These are phyloP conservation scores for Postia placenta DNA, from an alignment of 768 basidiomycete genomes.

Conservation along the genomic window DNA sequence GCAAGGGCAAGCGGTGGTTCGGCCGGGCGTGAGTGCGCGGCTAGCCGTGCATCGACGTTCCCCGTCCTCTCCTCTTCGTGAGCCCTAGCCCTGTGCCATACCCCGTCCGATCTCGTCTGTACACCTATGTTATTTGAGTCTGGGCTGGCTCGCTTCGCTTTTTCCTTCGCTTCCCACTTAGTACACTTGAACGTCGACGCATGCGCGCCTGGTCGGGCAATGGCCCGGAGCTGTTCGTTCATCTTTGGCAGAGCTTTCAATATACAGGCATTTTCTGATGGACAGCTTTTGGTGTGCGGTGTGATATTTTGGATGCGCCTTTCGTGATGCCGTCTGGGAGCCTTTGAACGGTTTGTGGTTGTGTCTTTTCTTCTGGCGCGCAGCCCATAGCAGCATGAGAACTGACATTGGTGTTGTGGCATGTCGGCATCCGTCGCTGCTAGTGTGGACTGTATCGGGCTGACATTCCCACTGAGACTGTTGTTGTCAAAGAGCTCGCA, in stretches of 20 bases:
- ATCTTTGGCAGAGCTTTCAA: conserved; percentile 4
- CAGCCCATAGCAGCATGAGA: too few relatives aligned
- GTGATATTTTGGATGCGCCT: background rate
- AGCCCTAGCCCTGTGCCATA: background rate
- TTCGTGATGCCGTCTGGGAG: too few relatives aligned
- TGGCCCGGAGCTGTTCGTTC: background rate
- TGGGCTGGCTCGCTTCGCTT: conserved; percentile 4
- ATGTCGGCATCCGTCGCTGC: too few relatives aligned
- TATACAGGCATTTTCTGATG: conserved; percentile 4
- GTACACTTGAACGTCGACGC: conserved; percentile 4
- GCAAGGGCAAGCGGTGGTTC: conserved; percentile 2
- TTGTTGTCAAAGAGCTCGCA: too few relatives aligned
- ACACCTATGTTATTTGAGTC: conserved; percentile 1
- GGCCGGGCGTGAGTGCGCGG: background rate
- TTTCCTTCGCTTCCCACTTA: conserved; percentile 1
- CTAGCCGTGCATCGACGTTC: background rate
- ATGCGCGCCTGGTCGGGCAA: background rate
- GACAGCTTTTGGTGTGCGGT: background rate
- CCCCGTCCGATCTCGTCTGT: conserved; percentile 1
- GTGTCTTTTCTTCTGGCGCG: too few relatives aligned
- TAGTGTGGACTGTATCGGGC: too few relatives aligned
- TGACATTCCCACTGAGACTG: too few relatives aligned
- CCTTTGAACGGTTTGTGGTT: too few relatives aligned
- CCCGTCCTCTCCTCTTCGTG: background rate
- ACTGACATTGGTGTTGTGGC: too few relatives aligned